These are phyloP conservation scores for Cyathus striatus DNA, from an alignment of 768 basidiomycete species.

Conservation along the genomic window DNA sequence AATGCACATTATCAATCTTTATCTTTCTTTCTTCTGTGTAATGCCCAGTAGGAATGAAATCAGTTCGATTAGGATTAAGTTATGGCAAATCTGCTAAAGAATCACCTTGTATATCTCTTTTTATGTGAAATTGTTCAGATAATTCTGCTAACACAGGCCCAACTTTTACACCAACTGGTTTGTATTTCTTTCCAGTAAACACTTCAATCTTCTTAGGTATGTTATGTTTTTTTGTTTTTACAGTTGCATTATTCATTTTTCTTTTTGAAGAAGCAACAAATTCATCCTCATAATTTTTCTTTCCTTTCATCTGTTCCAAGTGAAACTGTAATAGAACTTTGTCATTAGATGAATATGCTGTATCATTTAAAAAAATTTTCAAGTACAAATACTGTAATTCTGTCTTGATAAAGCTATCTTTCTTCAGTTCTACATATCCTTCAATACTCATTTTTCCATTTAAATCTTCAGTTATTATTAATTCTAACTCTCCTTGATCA, in stretches of 20 bases:
- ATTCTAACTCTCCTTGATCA: slow-evolving; percentile 9
- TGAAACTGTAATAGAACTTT: background rate
- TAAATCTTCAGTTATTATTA: slow-evolving; percentile 3
- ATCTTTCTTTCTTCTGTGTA: slow-evolving; percentile 18
- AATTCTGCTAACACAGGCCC: slow-evolving; percentile 14
- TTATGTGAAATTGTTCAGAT: slow-evolving; percentile 17
- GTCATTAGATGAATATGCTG: background rate
- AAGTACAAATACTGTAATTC: background rate
- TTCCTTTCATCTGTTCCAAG: background rate
- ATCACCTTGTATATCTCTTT: slow-evolving; percentile 18
- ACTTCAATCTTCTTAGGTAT: slow-evolving; percentile 1
- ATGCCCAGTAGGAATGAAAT: slow-evolving; percentile 14
- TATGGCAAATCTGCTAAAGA: slow-evolving; percentile 15
- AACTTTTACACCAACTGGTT: slow-evolving; percentile 21
- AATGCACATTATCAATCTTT: slow-evolving; percentile 13
- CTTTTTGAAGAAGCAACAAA: background rate
- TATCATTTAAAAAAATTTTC: background rate
- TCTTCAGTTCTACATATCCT: background rate
- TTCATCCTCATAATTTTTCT: background rate
- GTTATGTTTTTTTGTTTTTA: background rate
- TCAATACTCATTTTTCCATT: background rate
- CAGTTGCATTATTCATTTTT: background rate
- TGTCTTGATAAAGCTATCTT: background rate
- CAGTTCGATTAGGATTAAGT: slow-evolving; percentile 10
- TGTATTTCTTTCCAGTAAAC: slow-evolving; percentile 18